A percentile compares a stretch with the other conserved stretches of the same genome.
Evolutionary conservation across 331 rosid genomes (phyloP).

Genomic region (Quercus tomentella): DNA sequence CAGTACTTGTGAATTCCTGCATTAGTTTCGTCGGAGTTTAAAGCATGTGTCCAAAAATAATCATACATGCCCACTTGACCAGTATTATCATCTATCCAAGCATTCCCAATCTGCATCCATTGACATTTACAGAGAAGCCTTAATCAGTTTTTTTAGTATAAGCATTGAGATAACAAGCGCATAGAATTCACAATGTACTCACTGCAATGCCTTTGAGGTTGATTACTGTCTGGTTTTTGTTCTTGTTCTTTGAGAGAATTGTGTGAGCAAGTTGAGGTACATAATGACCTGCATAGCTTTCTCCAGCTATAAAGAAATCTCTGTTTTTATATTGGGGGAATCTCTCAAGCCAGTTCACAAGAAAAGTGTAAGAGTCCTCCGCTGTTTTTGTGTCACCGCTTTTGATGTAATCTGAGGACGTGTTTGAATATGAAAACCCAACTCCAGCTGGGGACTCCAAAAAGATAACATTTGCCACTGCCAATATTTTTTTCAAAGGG

Average conservation of each 20-base stretch:
- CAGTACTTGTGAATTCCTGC: slow-evolving; percentile 26
- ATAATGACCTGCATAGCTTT: slow-evolving; percentile 42
- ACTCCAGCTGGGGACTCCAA: slow-evolving; percentile 70
- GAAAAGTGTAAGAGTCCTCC: slow-evolving; percentile 25
- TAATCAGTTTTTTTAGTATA: neutral
- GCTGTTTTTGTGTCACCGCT: slow-evolving; percentile 58
- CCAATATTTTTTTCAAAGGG: slow-evolving; percentile 4
- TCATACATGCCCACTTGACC: slow-evolving; percentile 2
- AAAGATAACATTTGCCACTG: slow-evolving; percentile 64
- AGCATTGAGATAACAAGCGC: neutral
- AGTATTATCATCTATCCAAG: slow-evolving; percentile 31
- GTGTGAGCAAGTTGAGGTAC: slow-evolving; percentile 31
- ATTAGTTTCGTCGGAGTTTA: slow-evolving; percentile 29
- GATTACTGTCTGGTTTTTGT: slow-evolving; percentile 14
- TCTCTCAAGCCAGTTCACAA: slow-evolving; percentile 33
- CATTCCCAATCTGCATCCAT: slow-evolving; percentile 32
- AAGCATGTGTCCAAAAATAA: slow-evolving; percentile 26
- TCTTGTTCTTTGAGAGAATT: slow-evolving; percentile 14
- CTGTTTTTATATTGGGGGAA: slow-evolving; percentile 33
- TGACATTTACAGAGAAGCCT: neutral
- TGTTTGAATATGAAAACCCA: slow-evolving; percentile 68
- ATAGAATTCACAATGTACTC: neutral
- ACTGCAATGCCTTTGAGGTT: slow-evolving; percentile 40
- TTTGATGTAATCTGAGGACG: slow-evolving; percentile 24
- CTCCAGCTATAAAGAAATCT: slow-evolving; percentile 28